Base-by-base conservation (phyloP, 2,329 filamentous ascomycete genomes). In the Sclerotinia spermophila region DNA sequence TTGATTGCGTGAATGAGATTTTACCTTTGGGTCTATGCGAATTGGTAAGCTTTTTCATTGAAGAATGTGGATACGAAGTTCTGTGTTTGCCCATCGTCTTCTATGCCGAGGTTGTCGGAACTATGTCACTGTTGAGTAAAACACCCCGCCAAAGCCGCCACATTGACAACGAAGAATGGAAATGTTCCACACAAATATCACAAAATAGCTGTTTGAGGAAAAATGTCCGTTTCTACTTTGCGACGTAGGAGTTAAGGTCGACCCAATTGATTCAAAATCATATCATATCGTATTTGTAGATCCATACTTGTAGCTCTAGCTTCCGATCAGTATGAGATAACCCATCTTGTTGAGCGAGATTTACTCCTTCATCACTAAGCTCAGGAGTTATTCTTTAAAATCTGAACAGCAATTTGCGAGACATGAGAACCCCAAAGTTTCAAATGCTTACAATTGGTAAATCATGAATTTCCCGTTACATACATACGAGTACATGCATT, bases 1-100 rank as follows among this genome's bases (percentile, higher is more conserved):
- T 21, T 30, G 60, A 40, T 40, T 53, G 45, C n/a, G 45, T 65
- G 30, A 33, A 64, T 24, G 30, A 48, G 30, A 61, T 8, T 30
- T 35, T 21, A 13, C 4, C 48, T 33, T 38, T 27, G 17, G 24
- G 21, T 48, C 30, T 24, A n/a, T 64, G 44, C 53, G 35, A 21
- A 64, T 69, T 69, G 44, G 67, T 69, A 69, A 69, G n/a, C 58
- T 64, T 61, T 61, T 30, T 45, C 3, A 44, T 35, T 17, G 51
- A 58, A 51, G 56, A 62, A 53, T 62, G 35, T 69, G 67, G 67
- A 53, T 53, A 69, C 58, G 2, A 15, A 24, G 38, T 4, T 60
- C 35, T 45, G n/a, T 59, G 44, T 48, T 38, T 61, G 27, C n/a
- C 40, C 27, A 68, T 21, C 51, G 21, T 56, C 3, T 67, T 33